Evolutionary conservation across 768 basidiomycete genomes (phyloP), one percentile per base, ranked within the genome.

Genomic region (Lactifluus subvellereus): DNA sequence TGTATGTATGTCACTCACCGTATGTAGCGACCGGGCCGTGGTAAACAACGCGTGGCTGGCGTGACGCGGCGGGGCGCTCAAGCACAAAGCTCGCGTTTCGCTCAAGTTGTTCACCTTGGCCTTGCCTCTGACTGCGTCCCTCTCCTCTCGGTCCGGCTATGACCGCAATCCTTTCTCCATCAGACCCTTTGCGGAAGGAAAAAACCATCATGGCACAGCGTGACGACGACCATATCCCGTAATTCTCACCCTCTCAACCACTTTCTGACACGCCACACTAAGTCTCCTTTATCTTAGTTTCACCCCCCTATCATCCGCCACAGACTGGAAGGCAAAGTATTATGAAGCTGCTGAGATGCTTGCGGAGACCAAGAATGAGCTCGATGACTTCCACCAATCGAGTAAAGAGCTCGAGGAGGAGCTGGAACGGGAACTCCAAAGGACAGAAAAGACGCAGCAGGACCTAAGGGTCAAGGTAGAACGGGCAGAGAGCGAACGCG

Each of bases 371-470:
- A 84, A 88, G 63, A 79, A 84, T 11, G 93, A 94, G 74, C 86
- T 96, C 55, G 86, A 89, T 71, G 89, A 95, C 70, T 93, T 93
- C 72, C 88, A 92, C 70, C 80, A 86, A 68, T 86, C 89, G 65
- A 88, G 89, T 78, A 92, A 89, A 75, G 93, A 95, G 67, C 83
- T 96, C 40, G 94, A 96, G 76, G 89, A 93, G 61, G 96, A 98
- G 75, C 77, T 98, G 68, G 94, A 95, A 80, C 82, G 82, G 66
- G 96, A 98, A 73, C 77, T 98, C 61, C 90, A 91, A 71, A 80
- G 88, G 58, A 90, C 92, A 45, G 91, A 95, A 77, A 89, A 86
- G 74, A 80, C 88, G 1, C 89, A 93, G 72, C 84, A 86, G 72
- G 91, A 92, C 27, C 81, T 91, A 38, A 85, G 80, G 76, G 79